Base-by-base conservation (phyloP, 2,329 filamentous ascomycete species). In the Intubia oerlemansii region DNA sequence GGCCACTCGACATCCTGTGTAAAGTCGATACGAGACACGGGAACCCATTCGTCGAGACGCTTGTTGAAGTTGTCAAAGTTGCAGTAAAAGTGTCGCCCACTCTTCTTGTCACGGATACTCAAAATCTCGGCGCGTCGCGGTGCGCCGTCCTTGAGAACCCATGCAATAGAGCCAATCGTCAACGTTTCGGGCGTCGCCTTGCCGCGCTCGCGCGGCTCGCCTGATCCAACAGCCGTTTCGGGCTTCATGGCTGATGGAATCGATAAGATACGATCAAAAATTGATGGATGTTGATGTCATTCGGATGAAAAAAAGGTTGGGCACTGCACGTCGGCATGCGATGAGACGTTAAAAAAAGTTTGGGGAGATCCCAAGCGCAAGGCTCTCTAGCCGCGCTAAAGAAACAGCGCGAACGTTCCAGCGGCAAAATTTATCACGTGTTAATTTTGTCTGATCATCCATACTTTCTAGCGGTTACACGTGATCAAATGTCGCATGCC, bases 41-140 rank as follows among this genome's bases (percentile, higher is more conserved):
- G 62, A 8, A 98, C 73, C 88, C 88, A 98, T 58, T 98, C 88
- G 55, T 66, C 57, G 10, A 67, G 51, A 38, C 60, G 62, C 51
- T 95, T 95, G 54, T 95, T 95, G 66, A 93, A 95, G 44, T 91
- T 90, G 45, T 92, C 81, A 48, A 93, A 95, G 50, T 95, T 91
- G 43, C 91, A 90, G 51, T 93, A 93, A 46, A 85, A 93, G 31
- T 79, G 77, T 22, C 80, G 75, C 11, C 77, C 74, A 43, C 80
- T 85, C 50, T 90, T 90, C 14, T 79, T 77, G 34, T 84, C 79
- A 44, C 79, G 75, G 41, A 95, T 90, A 34, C 81, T 88, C n/a
- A 98, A 57, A 37, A 98, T 92, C 50, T 98, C 88, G 41, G 88
- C 88, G 54, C 88, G 82, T 41, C 88, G 74, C 36, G 77, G 65